Evolutionary conservation across 2,329 filamentous ascomycete species (phyloP).

Genomic region (Immersiporthe knoxdaviesiana): DNA sequence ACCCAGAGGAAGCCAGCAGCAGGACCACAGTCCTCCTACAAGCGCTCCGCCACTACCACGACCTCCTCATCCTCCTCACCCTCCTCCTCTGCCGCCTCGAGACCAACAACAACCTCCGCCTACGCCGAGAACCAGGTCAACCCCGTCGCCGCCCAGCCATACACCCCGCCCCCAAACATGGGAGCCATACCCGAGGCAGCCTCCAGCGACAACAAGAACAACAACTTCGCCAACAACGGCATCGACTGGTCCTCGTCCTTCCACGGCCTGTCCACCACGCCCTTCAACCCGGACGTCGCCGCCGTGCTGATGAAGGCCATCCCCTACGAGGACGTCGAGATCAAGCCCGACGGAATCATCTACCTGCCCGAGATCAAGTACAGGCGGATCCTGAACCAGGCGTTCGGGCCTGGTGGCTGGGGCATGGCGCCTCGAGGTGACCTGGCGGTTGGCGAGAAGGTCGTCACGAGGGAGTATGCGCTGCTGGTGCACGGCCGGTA

Average conservation of each 20-base stretch:
- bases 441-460: slow-evolving; percentile 79
- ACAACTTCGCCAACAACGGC: slow-evolving; percentile 29
- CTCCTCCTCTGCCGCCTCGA: slow-evolving; percentile 9
- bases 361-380: slow-evolving; percentile 99
- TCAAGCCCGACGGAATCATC: slow-evolving; percentile 96
- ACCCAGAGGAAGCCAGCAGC: slow-evolving; percentile 1
- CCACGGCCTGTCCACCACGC: slow-evolving; percentile 72
- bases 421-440: slow-evolving; percentile 87
- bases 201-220: slow-evolving; percentile 31
- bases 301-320: slow-evolving; percentile 71
- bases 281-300: slow-evolving; percentile 72
- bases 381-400: slow-evolving; percentile 81
- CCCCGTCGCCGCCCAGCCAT: slow-evolving; percentile 20
- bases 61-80: neutral
- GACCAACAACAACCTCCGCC: slow-evolving; percentile 25
- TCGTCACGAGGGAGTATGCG: slow-evolving; percentile 89
- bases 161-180: slow-evolving; percentile 15
- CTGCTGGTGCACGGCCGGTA: slow-evolving; percentile 87
- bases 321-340: slow-evolving; percentile 78
- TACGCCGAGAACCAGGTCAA: slow-evolving; percentile 24
- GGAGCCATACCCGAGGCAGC: slow-evolving; percentile 25
- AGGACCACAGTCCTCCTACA: slow-evolving; percentile 17
- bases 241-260: slow-evolving; percentile 84
- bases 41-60: slow-evolving; percentile 24
- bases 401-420: slow-evolving; percentile 96